A percentile compares a stretch with the other conserved stretches of the same genome.
Evolutionary conservation across 768 basidiomycete species (phyloP).

Genomic region (Termitomyces sp.): DNA sequence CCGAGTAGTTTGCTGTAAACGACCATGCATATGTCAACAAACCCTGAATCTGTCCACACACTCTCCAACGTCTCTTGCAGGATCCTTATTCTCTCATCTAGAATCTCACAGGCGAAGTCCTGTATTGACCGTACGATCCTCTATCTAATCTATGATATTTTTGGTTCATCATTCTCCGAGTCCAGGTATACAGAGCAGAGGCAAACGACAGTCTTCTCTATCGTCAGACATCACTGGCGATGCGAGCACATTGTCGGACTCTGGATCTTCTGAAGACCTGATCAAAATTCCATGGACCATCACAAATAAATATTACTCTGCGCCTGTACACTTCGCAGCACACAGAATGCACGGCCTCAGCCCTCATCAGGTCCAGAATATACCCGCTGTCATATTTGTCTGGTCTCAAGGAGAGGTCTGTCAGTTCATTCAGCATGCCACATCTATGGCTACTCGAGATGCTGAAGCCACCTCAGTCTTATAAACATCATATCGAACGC

Average conservation of each 20-base stretch:
- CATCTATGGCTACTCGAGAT: constrained; percentile 8
- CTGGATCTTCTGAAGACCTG: constrained; percentile 15
- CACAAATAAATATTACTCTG: constrained; percentile 77
- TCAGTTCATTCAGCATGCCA: constrained; percentile 11
- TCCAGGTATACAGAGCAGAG: constrained; percentile 10
- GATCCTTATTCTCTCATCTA: constrained; percentile 27
- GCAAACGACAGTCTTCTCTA: background rate
- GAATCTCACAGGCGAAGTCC: constrained; percentile 18
- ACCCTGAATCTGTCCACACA: background rate
- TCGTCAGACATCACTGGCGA: background rate
- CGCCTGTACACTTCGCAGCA: constrained; percentile 65
- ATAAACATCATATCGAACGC: constrained; percentile 49
- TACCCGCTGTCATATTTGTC: constrained; percentile 73
- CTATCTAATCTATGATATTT: background rate
- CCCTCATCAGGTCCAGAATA: constrained; percentile 35
- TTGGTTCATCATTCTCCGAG: background rate
- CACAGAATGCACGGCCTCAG: constrained; percentile 42
- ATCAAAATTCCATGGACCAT: constrained; percentile 67
- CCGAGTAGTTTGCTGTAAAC: too few species aligned
- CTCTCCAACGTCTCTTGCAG: constrained; percentile 23
- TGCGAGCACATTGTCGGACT: background rate
- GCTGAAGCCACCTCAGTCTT: constrained; percentile 40
- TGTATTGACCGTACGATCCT: constrained; percentile 19
- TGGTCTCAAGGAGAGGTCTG: constrained; percentile 68
- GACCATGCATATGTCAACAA: too few species aligned